A percentile compares a stretch with the other conserved stretches of the same genome.
phyloP scores from a whole-genome alignment of 306 rosid genomes.

The Carpinus viminea region DNA sequence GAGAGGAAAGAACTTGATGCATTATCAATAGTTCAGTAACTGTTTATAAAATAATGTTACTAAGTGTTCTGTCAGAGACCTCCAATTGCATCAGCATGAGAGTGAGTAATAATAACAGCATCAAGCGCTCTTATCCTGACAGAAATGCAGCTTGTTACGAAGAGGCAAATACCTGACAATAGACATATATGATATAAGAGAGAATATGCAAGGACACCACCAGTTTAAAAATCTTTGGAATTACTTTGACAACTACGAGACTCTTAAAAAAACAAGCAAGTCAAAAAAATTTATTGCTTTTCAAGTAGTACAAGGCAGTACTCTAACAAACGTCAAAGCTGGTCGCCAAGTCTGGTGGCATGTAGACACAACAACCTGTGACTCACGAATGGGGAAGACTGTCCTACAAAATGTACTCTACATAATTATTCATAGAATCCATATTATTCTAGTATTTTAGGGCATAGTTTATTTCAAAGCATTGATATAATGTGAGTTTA shows the following conservation, averaged over 20 bases:
- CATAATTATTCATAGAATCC: background rate
- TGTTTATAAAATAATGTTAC: slow-evolving; percentile 30
- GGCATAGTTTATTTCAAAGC: background rate
- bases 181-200: slow-evolving; percentile 29
- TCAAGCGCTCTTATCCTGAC: slow-evolving; percentile 95
- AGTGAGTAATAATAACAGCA: slow-evolving; percentile 94
- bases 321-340: background rate
- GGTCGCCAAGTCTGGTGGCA: background rate
- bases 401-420: background rate
- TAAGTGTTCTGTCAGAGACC: slow-evolving; percentile 63
- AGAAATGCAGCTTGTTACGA: slow-evolving; percentile 58
- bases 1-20: background rate
- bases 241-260: background rate
- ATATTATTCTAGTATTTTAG: background rate
- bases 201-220: slow-evolving; percentile 25
- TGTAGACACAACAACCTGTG: background rate
- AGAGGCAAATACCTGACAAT: slow-evolving; percentile 24
- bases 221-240: background rate
- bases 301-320: background rate
- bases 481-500: background rate
- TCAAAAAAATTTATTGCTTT: slow-evolving; percentile 2
- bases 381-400: background rate
- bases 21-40: slow-evolving; percentile 16
- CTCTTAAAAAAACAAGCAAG: background rate
- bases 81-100: slow-evolving; percentile 99